Percentiles rank a stretch among this genome's conserved stretches.
Evolutionary conservation across 257 asterid genomes (phyloP).

Genomic region (Handroanthus guayacan): DNA sequence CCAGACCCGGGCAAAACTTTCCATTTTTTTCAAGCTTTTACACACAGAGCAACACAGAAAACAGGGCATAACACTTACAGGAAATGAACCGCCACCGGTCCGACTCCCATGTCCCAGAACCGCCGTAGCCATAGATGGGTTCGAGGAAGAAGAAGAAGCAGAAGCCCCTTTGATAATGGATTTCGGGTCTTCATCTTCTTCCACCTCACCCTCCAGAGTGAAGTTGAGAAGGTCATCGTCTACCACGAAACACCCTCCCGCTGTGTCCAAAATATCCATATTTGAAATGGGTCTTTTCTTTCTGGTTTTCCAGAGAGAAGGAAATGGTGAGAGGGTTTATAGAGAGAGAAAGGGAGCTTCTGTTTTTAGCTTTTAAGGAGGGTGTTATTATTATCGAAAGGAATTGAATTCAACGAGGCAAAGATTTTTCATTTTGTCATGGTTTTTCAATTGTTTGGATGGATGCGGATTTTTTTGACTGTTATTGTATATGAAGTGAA

Average conservation of each 20-base stretch:
- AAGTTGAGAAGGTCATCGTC: constrained; percentile 79
- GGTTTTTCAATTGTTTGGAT: neutral
- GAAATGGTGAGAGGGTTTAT: neutral
- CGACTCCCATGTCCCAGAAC: constrained; percentile 33
- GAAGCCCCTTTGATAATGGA: constrained; percentile 33
- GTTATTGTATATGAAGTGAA: neutral
- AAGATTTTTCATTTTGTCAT: neutral
- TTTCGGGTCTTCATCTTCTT: constrained; percentile 36
- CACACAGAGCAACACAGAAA: constrained; percentile 32
- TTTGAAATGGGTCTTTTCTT: neutral
- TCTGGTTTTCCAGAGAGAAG: constrained; percentile 35
- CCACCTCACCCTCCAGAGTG: constrained; percentile 51
- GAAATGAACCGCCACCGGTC: constrained; percentile 30
- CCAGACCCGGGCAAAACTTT: constrained; percentile 34
- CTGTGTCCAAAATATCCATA: constrained; percentile 63
- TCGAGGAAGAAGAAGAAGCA: constrained; percentile 33
- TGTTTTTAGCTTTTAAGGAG: constrained; percentile 32
- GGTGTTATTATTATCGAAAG: constrained; percentile 39
- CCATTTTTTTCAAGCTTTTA: neutral
- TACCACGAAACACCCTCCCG: constrained; percentile 47
- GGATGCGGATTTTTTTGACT: neutral
- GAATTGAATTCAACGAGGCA: constrained; percentile 49
- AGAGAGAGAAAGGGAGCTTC: constrained; percentile 16
- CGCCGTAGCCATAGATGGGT: neutral
- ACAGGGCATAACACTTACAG: constrained; percentile 50